Percentiles rank a stretch among this genome's conserved stretches.
Conservation (phyloP, 2,329 filamentous ascomycete species). For the Daldinia eschscholtzii region DNA sequence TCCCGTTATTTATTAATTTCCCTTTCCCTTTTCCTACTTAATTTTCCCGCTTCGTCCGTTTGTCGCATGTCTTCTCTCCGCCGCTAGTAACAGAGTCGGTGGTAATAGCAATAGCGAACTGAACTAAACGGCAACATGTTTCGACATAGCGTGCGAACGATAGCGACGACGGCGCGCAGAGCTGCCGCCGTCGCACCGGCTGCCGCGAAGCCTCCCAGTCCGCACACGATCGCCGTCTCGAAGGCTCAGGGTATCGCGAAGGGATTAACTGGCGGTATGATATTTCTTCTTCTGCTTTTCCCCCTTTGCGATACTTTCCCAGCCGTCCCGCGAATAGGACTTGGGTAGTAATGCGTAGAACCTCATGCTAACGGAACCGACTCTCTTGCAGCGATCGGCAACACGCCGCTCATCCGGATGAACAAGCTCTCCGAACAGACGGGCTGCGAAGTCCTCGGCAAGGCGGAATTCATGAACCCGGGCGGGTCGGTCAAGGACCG, state of each 20-base stretch:
- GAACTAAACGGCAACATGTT: conserved; percentile 68
- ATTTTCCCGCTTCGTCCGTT: not conserved
- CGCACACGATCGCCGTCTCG: conserved; percentile 79
- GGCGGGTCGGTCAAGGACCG: conserved; percentile 97
- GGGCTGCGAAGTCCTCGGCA: conserved; percentile 93
- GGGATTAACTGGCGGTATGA: conserved; percentile 83
- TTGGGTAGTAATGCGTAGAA: not conserved
- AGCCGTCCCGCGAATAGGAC: not conserved
- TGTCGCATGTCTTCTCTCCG: too few relatives aligned
- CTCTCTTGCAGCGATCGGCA: conserved; percentile 82
- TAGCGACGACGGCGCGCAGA: conserved; percentile 71
- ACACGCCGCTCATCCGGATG: conserved; percentile 92
- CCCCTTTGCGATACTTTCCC: not conserved
- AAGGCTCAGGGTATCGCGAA: conserved; percentile 83
- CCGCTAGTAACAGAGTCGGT: not conserved
- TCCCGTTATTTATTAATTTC: not conserved
- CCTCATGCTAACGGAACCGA: conserved; percentile 22
- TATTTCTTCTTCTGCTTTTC: conserved; percentile 6
- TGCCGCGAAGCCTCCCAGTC: conserved; percentile 58
- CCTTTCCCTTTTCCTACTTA: not conserved
- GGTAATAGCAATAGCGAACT: not conserved
- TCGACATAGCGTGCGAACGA: conserved; percentile 74
- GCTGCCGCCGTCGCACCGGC: conserved; percentile 56
- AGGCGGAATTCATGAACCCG: conserved; percentile 99
- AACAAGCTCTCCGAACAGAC: conserved; percentile 90